Evolutionary conservation across 2,329 filamentous ascomycete species (phyloP).

Genomic region (Epichloe gansuensis): DNA sequence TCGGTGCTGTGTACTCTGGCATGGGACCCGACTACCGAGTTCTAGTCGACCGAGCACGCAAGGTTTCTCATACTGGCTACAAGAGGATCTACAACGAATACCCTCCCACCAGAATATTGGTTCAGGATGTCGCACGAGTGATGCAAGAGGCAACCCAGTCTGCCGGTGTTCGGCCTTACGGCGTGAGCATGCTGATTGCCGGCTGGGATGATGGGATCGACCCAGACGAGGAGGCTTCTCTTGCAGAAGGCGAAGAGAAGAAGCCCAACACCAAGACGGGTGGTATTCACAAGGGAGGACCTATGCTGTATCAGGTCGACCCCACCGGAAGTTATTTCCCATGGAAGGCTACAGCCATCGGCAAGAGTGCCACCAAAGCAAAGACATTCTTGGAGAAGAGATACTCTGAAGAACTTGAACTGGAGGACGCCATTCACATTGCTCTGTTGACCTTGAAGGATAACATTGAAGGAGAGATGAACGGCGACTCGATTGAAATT

Average conservation of each 20-base stretch:
- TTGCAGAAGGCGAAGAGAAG: conserved; percentile 54
- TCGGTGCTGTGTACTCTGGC: conserved; percentile 98
- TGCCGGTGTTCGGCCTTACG: conserved; percentile 92
- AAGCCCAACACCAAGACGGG: conserved; percentile 77
- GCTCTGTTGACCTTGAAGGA: conserved; percentile 94
- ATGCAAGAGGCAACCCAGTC: conserved; percentile 99
- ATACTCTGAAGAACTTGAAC: conserved; percentile 91
- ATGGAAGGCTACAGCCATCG: conserved; percentile 98
- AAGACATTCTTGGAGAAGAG: conserved; percentile 99
- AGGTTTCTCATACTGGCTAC: conserved; percentile 96
- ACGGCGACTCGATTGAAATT: conserved; percentile 95
- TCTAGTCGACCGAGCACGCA: conserved; percentile 92
- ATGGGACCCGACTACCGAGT: conserved; percentile 99
- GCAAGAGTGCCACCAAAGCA: conserved; percentile 93
- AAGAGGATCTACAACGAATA: conserved; percentile 99
- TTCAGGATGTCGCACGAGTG: conserved; percentile 92
- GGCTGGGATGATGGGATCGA: conserved; percentile 97
- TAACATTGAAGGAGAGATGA: conserved; percentile 99
- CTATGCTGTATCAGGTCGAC: conserved; percentile 96
- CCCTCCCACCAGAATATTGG: conserved; percentile 96
- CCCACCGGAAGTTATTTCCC: conserved; percentile 98
- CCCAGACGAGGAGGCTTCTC: conserved; percentile 56
- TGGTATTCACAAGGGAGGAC: conserved; percentile 87
- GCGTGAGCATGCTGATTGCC: conserved; percentile 87
- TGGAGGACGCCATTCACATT: conserved; percentile 98